Percentiles rank a stretch among this genome's conserved stretches.
These are phyloP conservation scores for Pythium guiyangense DNA, from an alignment of 352 stramenopile genomes.

Conservation along the genomic window DNA sequence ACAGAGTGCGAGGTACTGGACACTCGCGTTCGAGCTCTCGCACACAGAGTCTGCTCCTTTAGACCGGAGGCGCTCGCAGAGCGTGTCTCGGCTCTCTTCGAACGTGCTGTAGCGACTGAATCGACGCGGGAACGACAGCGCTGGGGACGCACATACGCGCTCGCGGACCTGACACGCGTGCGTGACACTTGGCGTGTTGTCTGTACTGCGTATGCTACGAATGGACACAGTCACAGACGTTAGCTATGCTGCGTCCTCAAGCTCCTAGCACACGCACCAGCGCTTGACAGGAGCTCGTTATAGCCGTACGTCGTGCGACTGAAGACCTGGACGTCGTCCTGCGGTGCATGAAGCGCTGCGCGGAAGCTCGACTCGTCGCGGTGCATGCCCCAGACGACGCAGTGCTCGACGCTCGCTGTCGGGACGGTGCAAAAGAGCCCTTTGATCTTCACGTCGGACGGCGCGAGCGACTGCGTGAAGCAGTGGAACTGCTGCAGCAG, in stretches of 20 bases:
- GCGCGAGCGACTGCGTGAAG: constrained; percentile 21
- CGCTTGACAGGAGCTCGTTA: neutral
- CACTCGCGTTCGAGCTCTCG: neutral
- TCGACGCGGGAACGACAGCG: constrained; percentile 41
- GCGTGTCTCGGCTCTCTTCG: constrained; percentile 17
- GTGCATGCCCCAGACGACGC: constrained; percentile 63
- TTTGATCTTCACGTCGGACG: constrained; percentile 51
- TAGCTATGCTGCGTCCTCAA: neutral
- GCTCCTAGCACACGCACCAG: neutral
- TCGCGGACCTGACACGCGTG: constrained; percentile 8
- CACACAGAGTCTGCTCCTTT: neutral
- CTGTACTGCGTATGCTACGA: constrained; percentile 1
- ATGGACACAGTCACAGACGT: neutral
- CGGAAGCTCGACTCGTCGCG: constrained; percentile 7
- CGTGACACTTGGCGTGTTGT: constrained; percentile 16
- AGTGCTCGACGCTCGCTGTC: constrained; percentile 42
- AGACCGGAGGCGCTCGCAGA: neutral
- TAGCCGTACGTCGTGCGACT: constrained; percentile 24
- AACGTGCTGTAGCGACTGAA: constrained; percentile 80
- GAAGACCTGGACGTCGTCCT: constrained; percentile 25
- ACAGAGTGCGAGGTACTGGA: constrained; percentile 60
- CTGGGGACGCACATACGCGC: constrained; percentile 3
- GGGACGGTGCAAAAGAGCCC: constrained; percentile 70
- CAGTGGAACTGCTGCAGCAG: constrained; percentile 56
- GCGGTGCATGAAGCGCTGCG: neutral